Base-by-base conservation (phyloP, 306 rosid species). In the Vicia villosa region DNA sequence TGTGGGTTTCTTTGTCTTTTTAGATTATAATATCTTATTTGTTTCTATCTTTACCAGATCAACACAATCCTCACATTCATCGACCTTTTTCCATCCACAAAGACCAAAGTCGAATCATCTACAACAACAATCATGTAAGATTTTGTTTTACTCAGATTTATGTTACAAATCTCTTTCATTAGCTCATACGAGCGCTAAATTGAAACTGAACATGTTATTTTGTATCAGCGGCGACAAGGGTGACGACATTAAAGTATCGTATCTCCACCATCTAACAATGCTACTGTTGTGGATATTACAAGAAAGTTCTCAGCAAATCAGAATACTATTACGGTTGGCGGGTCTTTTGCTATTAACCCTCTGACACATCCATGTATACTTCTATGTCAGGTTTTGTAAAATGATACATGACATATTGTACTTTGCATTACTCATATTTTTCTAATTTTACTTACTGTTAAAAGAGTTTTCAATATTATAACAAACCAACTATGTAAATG, bases 261-360 rank as follows among this genome's bases (percentile, higher is more conserved):
- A 91, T 58, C 66, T 95, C 77, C 97, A 89, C 65, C 74, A 89
- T 77, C 75, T 87, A 91, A 58, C 83, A 95, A 83, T 66, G 86
- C 91, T 22, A 91, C 89, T 6, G 99, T 80, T 26, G 89, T 85
- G 28, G 97, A 95, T 84, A 74, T 95, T 72, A 83, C 79, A 16
- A 83, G 95, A 66, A 88, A 11, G 78, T 91, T 95, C 77, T 95
- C 99, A 14, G 80, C 92, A 28, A 95, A 95, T 65, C 89, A 95
- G 81, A 95, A 95, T 68, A 95, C 84, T 63, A 80, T 91, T 66
- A 95, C 99, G 0, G 89, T 91, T 43, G 99, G 99, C 56, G 99
- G 96, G 30, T 81, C 88, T 49, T 83, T 78, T 74, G 86, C 96
- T 46, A 34, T 91, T 69, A 97, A 95, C 78, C 87, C 65, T 61